Percentiles rank a stretch among this genome's conserved stretches.
These are phyloP conservation scores for Ogataea paradorogensis DNA, from an alignment of 805 yeast genomes.

Conservation along the genomic window DNA sequence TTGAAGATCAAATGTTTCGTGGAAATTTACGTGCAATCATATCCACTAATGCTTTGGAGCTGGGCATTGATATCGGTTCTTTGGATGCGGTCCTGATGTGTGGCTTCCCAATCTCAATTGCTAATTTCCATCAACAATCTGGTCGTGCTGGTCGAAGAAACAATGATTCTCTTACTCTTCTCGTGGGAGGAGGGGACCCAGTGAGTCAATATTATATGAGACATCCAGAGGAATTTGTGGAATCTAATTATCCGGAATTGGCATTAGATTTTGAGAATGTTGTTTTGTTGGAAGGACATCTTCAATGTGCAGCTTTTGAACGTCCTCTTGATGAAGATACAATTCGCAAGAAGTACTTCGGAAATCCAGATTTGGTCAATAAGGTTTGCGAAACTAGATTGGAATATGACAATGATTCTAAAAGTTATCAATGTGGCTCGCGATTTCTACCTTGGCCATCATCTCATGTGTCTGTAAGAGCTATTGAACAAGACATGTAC, in stretches of 20 bases:
- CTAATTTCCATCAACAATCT: constrained; percentile 90
- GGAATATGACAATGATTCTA: constrained; percentile 38
- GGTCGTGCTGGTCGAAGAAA: constrained; percentile 95
- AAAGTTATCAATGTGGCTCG: constrained; percentile 54
- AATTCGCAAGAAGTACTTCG: constrained; percentile 58
- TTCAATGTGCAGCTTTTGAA: constrained; percentile 95
- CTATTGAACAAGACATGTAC: constrained; percentile 74
- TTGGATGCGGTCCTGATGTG: constrained; percentile 89
- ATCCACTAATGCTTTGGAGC: constrained; percentile 92
- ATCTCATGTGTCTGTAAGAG: constrained; percentile 70
- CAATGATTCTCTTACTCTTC: constrained; percentile 78
- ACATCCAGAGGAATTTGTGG: constrained; percentile 59
- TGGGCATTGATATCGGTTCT: constrained; percentile 93
- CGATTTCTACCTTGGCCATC: constrained; percentile 81
- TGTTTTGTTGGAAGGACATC: constrained; percentile 71
- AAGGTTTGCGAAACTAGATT: constrained; percentile 35
- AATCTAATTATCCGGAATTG: constrained; percentile 54
- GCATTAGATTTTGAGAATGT: constrained; percentile 59
- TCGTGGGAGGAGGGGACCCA: constrained; percentile 80
- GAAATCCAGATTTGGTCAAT: constrained; percentile 29
- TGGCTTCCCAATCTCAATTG: constrained; percentile 86
- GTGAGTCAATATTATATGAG: constrained; percentile 81
- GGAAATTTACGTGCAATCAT: constrained; percentile 84
- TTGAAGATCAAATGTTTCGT: constrained; percentile 86
- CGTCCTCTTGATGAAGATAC: constrained; percentile 50